Conservation (phyloP, 768 basidiomycete species). For the Tylopilus sp. region DNA sequence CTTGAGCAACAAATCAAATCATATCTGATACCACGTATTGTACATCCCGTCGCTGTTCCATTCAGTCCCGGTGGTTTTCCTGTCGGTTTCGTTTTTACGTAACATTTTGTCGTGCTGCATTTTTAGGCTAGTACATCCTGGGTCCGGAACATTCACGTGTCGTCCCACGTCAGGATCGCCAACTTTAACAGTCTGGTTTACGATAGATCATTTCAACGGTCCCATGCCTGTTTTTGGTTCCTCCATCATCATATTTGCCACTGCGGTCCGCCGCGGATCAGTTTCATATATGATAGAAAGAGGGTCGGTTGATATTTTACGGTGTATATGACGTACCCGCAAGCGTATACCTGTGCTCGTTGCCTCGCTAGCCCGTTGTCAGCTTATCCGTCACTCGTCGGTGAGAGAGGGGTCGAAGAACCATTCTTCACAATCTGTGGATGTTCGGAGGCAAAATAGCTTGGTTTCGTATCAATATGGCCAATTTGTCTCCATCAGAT, state of each 20-base stretch:
- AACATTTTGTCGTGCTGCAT: not conserved
- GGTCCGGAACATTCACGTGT: not conserved
- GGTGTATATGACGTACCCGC: not conserved
- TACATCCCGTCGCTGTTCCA: not conserved
- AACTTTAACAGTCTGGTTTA: not conserved
- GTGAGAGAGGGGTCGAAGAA: too few species aligned
- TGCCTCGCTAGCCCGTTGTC: too few species aligned
- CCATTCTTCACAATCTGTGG: too few species aligned
- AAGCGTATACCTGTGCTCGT: not conserved
- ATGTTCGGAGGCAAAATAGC: too few species aligned
- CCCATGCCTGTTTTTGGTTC: not conserved
- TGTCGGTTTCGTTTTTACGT: not conserved
- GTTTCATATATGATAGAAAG: not conserved
- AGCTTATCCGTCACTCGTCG: too few species aligned
- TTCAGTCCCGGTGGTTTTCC: not conserved
- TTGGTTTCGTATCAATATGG: too few species aligned
- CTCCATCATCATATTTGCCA: not conserved
- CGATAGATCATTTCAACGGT: not conserved
- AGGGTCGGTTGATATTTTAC: not conserved
- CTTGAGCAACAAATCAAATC: not conserved
- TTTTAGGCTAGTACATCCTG: too few species aligned
- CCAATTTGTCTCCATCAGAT: too few species aligned
- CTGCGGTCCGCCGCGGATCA: slow-evolving; percentile 3
- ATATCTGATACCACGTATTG: too few species aligned
- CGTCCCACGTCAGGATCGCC: slow-evolving; percentile 3